phyloP scores from a whole-genome alignment of 2,329 filamentous ascomycete genomes.

The Phaeosphaeriaceae sp. region DNA sequence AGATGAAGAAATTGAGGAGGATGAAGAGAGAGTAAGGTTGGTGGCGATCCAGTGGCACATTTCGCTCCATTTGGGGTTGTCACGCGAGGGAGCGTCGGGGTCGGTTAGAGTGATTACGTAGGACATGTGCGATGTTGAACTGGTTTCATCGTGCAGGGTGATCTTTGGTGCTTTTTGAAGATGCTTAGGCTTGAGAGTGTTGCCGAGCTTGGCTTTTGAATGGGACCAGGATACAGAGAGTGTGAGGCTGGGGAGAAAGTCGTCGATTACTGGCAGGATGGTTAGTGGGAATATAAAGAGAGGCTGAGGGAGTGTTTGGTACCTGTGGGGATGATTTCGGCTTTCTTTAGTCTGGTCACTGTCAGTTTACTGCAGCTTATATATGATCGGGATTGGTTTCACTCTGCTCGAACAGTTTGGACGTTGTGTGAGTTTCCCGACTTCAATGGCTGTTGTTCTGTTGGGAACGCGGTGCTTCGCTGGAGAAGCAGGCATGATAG shows the following conservation, averaged over 20 bases:
- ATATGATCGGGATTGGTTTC: slow-evolving; percentile 1
- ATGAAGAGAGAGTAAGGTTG: slow-evolving; percentile 39
- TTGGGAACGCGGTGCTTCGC: slow-evolving; percentile 28
- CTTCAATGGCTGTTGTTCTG: slow-evolving; percentile 37
- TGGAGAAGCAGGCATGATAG: slow-evolving; percentile 22
- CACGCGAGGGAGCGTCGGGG: slow-evolving; percentile 64
- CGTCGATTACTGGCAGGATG: slow-evolving; percentile 61
- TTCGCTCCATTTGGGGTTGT: slow-evolving; percentile 63
- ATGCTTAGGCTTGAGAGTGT: slow-evolving; percentile 58
- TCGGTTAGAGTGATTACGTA: slow-evolving; percentile 64
- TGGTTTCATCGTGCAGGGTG: slow-evolving; percentile 45
- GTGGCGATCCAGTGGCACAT: slow-evolving; percentile 65
- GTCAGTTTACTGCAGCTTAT: slow-evolving; percentile 3
- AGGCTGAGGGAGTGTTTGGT: background rate
- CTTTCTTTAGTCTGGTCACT: slow-evolving; percentile 42
- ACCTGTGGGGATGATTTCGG: slow-evolving; percentile 52
- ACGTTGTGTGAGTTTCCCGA: slow-evolving; percentile 22
- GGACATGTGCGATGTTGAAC: slow-evolving; percentile 39
- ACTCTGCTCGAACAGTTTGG: slow-evolving; percentile 39
- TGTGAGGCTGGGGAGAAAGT: slow-evolving; percentile 64
- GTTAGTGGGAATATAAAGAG: slow-evolving; percentile 1
- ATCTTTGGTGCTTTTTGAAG: slow-evolving; percentile 54
- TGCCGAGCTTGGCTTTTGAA: slow-evolving; percentile 57
- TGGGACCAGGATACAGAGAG: slow-evolving; percentile 59
- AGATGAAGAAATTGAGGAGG: slow-evolving; percentile 10